Evolutionary conservation across 257 asterid genomes (phyloP), one percentile per base, ranked within the genome.

Genomic region (Gentiana macrophylla): DNA sequence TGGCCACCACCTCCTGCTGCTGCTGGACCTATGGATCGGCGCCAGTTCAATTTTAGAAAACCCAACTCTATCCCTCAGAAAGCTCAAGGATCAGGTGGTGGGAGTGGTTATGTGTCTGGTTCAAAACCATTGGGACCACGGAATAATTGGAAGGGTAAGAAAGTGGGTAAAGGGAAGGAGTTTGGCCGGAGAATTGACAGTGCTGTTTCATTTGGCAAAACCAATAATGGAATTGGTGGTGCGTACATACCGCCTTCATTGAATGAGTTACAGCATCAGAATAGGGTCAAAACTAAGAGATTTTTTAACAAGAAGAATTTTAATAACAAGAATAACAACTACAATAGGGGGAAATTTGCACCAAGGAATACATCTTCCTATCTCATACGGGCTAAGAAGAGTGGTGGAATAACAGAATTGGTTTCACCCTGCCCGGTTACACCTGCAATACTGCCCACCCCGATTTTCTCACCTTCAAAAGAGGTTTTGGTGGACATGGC

Each of bases 401-500:
- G 89, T 60, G 95, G 95, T 50, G 94, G 92, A 32, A 83, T 86
- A 52, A 82, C 95, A 10, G 79, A 89, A 1, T 53, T 86, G 75
- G 95, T 83, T 53, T 86, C 95, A 1, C 95, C 95, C 3, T 76
- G 79, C 59, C 95, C 93, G 2, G 79, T 71, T 55, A 86, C 95
- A 12, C 94, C 95, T 2, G 79, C 94, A 32, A 84, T 86, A 44
- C 44, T 86, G 65, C 94, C 95, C 0, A 80, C 95, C 10, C 95
- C 95, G 0, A 75, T 76, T n/a, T 81, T 86, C 60, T 86, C 95
- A 6, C 94, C 95, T 1, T 83, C 95, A 0, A 79, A 85, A 65
- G 94, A 86, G 66, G 95, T 75, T 57, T 75, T 86, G 61, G 86
- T 79, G 33, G 95, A 86, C 71, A 86, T 80, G 93, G 95, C 95